phyloP scores from a whole-genome alignment of 129 eudicot genomes.

The Gnaphalium uliginosum region DNA sequence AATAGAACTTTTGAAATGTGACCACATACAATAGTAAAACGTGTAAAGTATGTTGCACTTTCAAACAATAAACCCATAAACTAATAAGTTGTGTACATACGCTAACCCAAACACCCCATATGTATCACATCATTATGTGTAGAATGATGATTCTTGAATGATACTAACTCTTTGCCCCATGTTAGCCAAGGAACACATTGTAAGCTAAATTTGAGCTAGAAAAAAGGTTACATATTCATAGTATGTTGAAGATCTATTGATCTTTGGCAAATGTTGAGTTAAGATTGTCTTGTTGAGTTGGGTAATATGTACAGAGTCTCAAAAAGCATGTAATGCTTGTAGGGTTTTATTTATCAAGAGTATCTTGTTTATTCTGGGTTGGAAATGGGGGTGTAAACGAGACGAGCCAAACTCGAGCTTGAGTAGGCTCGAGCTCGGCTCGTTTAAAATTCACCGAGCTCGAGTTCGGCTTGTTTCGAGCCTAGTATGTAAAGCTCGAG shows the following conservation, averaged over 20 bases:
- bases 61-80: too few species aligned
- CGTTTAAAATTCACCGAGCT: too few species aligned
- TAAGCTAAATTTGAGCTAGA: conserved; percentile 1
- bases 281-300: neutral
- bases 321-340: neutral
- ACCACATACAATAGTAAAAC: too few species aligned
- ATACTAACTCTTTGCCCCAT: neutral
- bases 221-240: neutral
- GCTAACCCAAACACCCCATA: neutral
- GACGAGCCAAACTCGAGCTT: too few species aligned
- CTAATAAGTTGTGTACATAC: too few species aligned
- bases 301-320: neutral
- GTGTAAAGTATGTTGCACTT: too few species aligned
- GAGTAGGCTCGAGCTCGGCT: too few species aligned
- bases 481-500: too few species aligned
- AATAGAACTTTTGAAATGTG: too few species aligned
- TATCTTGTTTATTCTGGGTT: conserved; percentile 6
- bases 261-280: conserved; percentile 4
- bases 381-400: too few species aligned
- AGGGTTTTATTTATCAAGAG: neutral
- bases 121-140: neutral
- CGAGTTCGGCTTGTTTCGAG: too few species aligned
- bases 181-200: too few species aligned
- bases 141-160: neutral
- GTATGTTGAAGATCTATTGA: neutral